Conservation (phyloP, 768 basidiomycete species). For the Russula vinacea region DNA sequence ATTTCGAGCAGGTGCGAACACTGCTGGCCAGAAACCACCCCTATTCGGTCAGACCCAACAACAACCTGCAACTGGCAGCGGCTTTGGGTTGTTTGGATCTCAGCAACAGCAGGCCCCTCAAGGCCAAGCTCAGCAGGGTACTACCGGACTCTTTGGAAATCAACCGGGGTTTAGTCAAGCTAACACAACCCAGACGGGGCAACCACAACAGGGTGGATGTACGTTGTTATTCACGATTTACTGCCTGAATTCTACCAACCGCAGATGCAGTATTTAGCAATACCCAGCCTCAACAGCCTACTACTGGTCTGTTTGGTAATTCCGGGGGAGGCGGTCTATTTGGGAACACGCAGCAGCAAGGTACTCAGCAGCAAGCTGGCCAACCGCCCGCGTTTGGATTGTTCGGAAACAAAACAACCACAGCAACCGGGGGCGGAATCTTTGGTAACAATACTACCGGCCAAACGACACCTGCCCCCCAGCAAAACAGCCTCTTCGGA, state of each 20-base stretch:
- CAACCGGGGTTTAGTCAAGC: slow-evolving; percentile 27
- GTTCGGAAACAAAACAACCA: slow-evolving; percentile 38
- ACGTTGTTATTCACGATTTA: slow-evolving; percentile 11
- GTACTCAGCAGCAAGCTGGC: slow-evolving; percentile 24
- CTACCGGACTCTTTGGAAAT: slow-evolving; percentile 31
- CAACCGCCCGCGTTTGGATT: slow-evolving; percentile 32
- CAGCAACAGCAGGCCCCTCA: slow-evolving; percentile 41
- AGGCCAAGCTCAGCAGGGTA: slow-evolving; percentile 36
- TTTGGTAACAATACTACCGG: slow-evolving; percentile 41
- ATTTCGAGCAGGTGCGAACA: slow-evolving; percentile 13
- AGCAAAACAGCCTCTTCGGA: slow-evolving; percentile 37
- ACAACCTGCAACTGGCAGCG: slow-evolving; percentile 23
- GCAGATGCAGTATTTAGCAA: slow-evolving; percentile 31
- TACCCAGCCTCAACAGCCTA: slow-evolving; percentile 29
- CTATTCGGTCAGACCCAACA: slow-evolving; percentile 27
- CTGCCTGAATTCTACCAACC: neutral
- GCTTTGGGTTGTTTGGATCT: slow-evolving; percentile 35
- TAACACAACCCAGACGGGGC: slow-evolving; percentile 24
- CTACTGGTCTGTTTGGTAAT: slow-evolving; percentile 27
- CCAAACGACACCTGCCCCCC: slow-evolving; percentile 26
- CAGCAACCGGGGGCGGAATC: slow-evolving; percentile 38
- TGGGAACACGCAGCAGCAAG: slow-evolving; percentile 26
- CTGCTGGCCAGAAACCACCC: slow-evolving; percentile 33
- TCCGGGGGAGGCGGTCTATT: slow-evolving; percentile 25
- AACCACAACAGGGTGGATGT: slow-evolving; percentile 30